A percentile compares a stretch with the other conserved stretches of the same genome.
These are phyloP conservation scores for Dentipellis sp. DNA, from an alignment of 768 basidiomycete genomes.

Conservation along the genomic window DNA sequence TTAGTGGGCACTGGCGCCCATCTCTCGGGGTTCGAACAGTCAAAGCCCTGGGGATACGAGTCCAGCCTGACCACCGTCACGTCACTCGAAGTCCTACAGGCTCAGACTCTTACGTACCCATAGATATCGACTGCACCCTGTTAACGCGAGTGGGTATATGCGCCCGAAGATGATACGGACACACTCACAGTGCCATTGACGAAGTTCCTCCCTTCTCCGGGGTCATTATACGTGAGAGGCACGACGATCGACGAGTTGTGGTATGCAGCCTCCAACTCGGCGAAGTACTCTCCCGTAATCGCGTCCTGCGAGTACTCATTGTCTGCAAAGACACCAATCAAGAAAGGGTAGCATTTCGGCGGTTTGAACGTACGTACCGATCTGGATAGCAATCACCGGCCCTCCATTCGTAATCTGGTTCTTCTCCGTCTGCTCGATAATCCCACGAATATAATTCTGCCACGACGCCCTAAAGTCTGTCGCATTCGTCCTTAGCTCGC, in stretches of 20 bases:
- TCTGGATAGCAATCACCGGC: conserved; percentile 63
- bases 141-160: conserved; percentile 14
- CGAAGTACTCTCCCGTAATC: conserved; percentile 41
- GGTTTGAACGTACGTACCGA: conserved; percentile 30
- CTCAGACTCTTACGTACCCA: conserved; percentile 31
- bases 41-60: conserved; percentile 71
- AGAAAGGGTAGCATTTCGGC: background rate
- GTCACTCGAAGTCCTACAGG: background rate
- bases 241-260: conserved; percentile 49
- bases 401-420: conserved; percentile 68
- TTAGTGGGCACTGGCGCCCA: conserved; percentile 60
- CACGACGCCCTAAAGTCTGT: conserved; percentile 64
- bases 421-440: conserved; percentile 49
- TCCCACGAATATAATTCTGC: conserved; percentile 59
- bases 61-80: conserved; percentile 26
- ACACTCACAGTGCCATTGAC: conserved; percentile 56
- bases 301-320: conserved; percentile 62
- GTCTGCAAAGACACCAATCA: conserved; percentile 30
- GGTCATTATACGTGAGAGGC: conserved; percentile 70
- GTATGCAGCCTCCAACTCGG: conserved; percentile 48
- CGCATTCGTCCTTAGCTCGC: conserved; percentile 63
- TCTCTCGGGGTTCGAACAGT: conserved; percentile 60
- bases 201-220: conserved; percentile 47
- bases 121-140: conserved; percentile 68
- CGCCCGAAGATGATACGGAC: too few species aligned